Conservation (phyloP, 1,284 basidiomycete species). For the Athelia psychrophila region DNA sequence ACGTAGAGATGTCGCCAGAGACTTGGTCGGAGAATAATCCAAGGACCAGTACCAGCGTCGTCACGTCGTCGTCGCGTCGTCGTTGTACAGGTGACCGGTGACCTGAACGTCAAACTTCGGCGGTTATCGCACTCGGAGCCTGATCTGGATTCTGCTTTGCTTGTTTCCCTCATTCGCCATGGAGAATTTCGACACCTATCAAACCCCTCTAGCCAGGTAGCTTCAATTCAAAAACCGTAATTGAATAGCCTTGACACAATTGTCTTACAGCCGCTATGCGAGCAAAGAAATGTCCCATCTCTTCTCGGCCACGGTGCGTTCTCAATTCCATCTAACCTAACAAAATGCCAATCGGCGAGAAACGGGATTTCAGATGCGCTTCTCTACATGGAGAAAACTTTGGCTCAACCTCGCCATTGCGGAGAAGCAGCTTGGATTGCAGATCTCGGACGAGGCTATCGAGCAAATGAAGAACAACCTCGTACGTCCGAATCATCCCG, state of each 20-base stretch:
- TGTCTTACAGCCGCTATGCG: slow-evolving; percentile 83
- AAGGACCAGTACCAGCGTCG: too few species aligned
- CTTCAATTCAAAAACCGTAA: neutral
- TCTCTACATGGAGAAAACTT: slow-evolving; percentile 94
- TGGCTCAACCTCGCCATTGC: slow-evolving; percentile 98
- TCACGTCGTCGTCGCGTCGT: too few species aligned
- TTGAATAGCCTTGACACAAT: slow-evolving; percentile 7
- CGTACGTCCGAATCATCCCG: slow-evolving; percentile 41
- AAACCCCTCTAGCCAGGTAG: slow-evolving; percentile 75
- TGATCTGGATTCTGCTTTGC: neutral
- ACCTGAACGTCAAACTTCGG: too few species aligned
- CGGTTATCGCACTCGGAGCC: neutral
- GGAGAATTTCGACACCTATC: slow-evolving; percentile 66
- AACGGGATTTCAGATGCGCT: slow-evolving; percentile 72
- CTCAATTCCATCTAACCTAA: neutral
- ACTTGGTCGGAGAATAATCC: too few species aligned
- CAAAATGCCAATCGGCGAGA: neutral
- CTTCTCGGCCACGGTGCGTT: slow-evolving; percentile 83
- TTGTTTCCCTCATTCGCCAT: neutral
- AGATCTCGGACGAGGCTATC: slow-evolving; percentile 89
- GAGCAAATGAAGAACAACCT: slow-evolving; percentile 93
- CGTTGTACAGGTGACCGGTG: too few species aligned
- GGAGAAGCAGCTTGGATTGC: slow-evolving; percentile 93
- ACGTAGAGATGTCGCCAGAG: too few species aligned
- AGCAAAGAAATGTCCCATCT: slow-evolving; percentile 98